Evolutionary conservation across 768 basidiomycete species (phyloP), one percentile per base, ranked within the genome.

Genomic region (Inosperma sp.): DNA sequence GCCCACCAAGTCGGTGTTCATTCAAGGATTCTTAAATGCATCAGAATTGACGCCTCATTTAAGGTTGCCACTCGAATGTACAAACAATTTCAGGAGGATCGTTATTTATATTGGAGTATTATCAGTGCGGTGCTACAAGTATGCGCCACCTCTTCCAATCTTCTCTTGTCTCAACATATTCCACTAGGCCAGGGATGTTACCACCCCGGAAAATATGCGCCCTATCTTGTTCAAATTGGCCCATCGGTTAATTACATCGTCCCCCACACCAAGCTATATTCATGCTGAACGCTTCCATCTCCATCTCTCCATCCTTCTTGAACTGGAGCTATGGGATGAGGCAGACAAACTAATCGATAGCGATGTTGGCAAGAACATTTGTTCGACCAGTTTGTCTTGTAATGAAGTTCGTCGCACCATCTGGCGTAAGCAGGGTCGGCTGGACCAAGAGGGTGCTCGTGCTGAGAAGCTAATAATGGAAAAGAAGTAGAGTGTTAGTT

Each of bases 111-210:
- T 62, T 93, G 91, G 91, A 84, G 78, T 56, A 78, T 87, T 29
- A 86, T 88, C 60, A 80, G 87, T 53, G 81, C 86, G 9, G 74
- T 90, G 41, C 79, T 93, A 14, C 91, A 93, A 78, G 88, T 86
- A 23, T 40, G 57, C 48, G n/a, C 40, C 8, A 29, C n/a, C 37
- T 35, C 6, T 26, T 29, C 13, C 21, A 10, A 33, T 48, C 14
- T 27, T 29, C 8, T 25, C 10, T 50, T 16, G 14, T 23, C 49
- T 49, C 16, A 52, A 22, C 17, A 34, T 7, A 23, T 34, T 33
- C 19, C n/a, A n/a, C 30, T 52, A 91, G 87, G 88, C 88, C 4
- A 83, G 81, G 54, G 87, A 90, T 58, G 65, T 74, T 1, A 68
- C 73, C 12, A 92, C 88, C 2, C 73, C 81, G 12, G 61, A 73